A percentile compares a stretch with the other conserved stretches of the same genome.
Evolutionary conservation across 768 basidiomycete species (phyloP).

Genomic region (Gloeophyllum trabeum): DNA sequence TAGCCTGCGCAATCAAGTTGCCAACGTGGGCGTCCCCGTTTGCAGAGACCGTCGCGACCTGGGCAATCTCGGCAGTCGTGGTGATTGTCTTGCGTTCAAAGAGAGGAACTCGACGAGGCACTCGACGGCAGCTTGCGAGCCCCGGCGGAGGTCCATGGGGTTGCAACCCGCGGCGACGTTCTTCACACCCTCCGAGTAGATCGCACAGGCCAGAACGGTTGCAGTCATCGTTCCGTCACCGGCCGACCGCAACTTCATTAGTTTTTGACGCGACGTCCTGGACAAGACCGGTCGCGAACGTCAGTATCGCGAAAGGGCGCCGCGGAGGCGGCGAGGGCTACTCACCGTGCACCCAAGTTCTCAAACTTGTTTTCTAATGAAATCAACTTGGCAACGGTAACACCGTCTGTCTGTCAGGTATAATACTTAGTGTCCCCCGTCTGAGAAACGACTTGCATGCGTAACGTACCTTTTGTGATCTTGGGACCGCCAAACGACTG

Average conservation of each 20-base stretch:
- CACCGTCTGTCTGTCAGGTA: constrained; percentile 58
- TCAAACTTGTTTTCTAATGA: constrained; percentile 95
- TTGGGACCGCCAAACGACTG: constrained; percentile 84
- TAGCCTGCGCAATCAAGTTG: constrained; percentile 91
- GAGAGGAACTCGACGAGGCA: constrained; percentile 88
- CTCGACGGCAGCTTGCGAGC: constrained; percentile 88
- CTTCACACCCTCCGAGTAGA: constrained; percentile 97
- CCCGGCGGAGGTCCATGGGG: constrained; percentile 99
- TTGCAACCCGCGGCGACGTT: constrained; percentile 99
- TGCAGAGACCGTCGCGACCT: constrained; percentile 77
- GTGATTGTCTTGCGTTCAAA: constrained; percentile 88
- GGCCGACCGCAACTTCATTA: constrained; percentile 89
- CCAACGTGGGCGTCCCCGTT: constrained; percentile 83
- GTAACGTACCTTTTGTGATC: constrained; percentile 81
- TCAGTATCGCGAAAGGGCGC: not conserved
- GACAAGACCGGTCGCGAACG: constrained; percentile 49
- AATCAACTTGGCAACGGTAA: constrained; percentile 93
- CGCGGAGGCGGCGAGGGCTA: constrained; percentile 4
- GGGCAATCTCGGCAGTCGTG: constrained; percentile 94
- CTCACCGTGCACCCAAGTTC: constrained; percentile 94
- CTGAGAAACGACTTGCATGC: constrained; percentile 1
- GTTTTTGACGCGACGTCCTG: constrained; percentile 96
- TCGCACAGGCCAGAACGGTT: constrained; percentile 92
- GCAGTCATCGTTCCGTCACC: constrained; percentile 98
- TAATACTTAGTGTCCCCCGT: not conserved